Conservation (phyloP, 2,329 filamentous ascomycete species). For the Phaeomoniella chlamydospora region DNA sequence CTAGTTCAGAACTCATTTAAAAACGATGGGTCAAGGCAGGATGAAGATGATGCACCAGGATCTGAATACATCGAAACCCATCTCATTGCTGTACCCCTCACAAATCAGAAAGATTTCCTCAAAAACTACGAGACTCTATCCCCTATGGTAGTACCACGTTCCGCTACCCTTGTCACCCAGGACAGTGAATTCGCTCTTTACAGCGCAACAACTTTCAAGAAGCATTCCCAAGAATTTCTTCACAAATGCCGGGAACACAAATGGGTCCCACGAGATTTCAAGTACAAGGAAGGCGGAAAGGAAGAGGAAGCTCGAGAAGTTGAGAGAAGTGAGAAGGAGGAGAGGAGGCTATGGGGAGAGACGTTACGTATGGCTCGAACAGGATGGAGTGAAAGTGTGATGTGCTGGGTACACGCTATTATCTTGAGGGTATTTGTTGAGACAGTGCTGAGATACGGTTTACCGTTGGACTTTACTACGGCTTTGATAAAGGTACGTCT, state of each 20-base stretch:
- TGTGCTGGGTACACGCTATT: constrained; percentile 90
- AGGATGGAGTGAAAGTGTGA: constrained; percentile 91
- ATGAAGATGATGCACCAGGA: constrained; percentile 27
- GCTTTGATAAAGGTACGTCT: constrained; percentile 64
- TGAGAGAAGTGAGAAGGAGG: constrained; percentile 66
- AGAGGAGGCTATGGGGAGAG: constrained; percentile 86
- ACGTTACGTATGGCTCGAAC: constrained; percentile 73
- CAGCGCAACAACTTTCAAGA: constrained; percentile 86
- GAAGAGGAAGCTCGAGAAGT: constrained; percentile 84
- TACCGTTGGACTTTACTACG: constrained; percentile 80
- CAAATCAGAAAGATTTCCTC: constrained; percentile 73
- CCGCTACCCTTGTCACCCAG: constrained; percentile 61
- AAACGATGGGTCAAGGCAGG: not conserved
- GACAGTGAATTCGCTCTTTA: constrained; percentile 86
- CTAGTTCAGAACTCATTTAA: constrained; percentile 45
- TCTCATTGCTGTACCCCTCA: constrained; percentile 73
- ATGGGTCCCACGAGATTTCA: constrained; percentile 91
- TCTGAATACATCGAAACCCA: constrained; percentile 97
- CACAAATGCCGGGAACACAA: constrained; percentile 85
- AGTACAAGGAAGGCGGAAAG: constrained; percentile 75
- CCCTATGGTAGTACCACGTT: constrained; percentile 88
- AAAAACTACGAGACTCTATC: constrained; percentile 77
- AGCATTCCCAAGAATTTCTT: constrained; percentile 71
- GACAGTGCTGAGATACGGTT: constrained; percentile 87
- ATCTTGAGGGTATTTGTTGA: constrained; percentile 91